A percentile compares a stretch with the other conserved stretches of the same genome.
phyloP scores from a whole-genome alignment of 2,329 filamentous ascomycete species.

The Ambrosiella cleistominuta region DNA sequence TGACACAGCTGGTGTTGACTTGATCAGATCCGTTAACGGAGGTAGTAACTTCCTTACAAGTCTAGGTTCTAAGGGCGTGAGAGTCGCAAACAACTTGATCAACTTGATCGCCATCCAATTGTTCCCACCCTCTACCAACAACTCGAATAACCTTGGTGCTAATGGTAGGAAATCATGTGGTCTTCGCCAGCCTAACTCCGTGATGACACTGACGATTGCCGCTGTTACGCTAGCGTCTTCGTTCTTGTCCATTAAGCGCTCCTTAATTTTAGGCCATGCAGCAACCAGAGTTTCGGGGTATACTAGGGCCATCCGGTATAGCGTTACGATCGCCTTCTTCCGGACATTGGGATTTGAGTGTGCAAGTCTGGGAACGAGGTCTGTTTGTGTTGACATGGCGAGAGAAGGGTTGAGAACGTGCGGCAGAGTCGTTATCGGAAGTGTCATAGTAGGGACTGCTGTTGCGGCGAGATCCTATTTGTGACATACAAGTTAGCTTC shows the following conservation, averaged over 20 bases:
- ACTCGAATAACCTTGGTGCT: slow-evolving; percentile 77
- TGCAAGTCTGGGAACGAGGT: slow-evolving; percentile 68
- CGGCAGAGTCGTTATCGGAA: slow-evolving; percentile 79
- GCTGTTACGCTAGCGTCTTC: slow-evolving; percentile 90
- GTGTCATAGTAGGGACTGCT: slow-evolving; percentile 57
- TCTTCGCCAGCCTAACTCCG: slow-evolving; percentile 83
- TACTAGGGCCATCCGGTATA: slow-evolving; percentile 86
- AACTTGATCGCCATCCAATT: slow-evolving; percentile 99
- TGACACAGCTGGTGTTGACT: slow-evolving; percentile 95
- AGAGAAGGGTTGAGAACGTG: slow-evolving; percentile 88
- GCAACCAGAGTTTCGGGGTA: slow-evolving; percentile 85
- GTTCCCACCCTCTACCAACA: slow-evolving; percentile 80
- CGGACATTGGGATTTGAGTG: slow-evolving; percentile 74
- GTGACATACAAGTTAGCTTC: background rate
- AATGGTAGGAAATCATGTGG: slow-evolving; percentile 87
- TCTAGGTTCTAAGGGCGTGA: slow-evolving; percentile 82
- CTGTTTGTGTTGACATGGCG: slow-evolving; percentile 72
- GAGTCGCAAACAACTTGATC: slow-evolving; percentile 94
- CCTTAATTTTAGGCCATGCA: slow-evolving; percentile 95
- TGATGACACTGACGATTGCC: slow-evolving; percentile 91
- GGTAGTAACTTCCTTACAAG: slow-evolving; percentile 81
- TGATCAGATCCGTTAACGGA: slow-evolving; percentile 80
- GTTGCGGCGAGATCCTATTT: slow-evolving; percentile 55
- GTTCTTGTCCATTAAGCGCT: slow-evolving; percentile 71
- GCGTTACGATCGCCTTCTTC: slow-evolving; percentile 89